These are phyloP conservation scores for Botrytis sinoallii DNA, from an alignment of 2,329 filamentous ascomycete genomes.

Conservation along the genomic window DNA sequence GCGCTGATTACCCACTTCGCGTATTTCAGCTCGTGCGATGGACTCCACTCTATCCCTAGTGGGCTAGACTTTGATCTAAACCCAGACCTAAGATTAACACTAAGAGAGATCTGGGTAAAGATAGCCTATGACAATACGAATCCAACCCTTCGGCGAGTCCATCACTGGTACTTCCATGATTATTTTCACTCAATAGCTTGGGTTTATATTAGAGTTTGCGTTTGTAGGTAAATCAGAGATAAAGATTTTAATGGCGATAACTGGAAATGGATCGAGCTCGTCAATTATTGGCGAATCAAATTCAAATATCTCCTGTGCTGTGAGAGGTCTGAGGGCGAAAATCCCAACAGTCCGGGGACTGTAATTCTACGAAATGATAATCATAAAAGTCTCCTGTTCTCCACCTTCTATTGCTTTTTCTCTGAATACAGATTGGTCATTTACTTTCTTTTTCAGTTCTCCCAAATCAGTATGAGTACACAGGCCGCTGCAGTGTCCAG, in stretches of 20 bases:
- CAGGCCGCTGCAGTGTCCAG: conserved; percentile 3
- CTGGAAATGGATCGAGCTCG: not conserved
- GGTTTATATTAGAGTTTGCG: conserved; percentile 1
- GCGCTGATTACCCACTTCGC: not conserved
- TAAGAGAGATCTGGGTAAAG: not conserved
- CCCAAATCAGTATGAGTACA: conserved; percentile 11
- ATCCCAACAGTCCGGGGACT: not conserved
- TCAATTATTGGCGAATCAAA: not conserved
- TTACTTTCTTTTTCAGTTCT: not conserved
- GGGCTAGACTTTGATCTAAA: not conserved
- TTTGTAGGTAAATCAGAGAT: not conserved
- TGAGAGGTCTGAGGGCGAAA: conserved; percentile 8
- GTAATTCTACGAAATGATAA: not conserved
- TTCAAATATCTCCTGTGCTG: not conserved
- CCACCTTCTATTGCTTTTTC: not conserved
- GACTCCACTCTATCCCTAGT: not conserved
- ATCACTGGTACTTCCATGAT: not conserved
- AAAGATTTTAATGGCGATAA: not conserved
- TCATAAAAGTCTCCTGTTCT: conserved; percentile 7
- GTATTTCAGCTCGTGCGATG: not conserved
- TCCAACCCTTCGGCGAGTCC: not conserved
- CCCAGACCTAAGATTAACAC: not conserved
- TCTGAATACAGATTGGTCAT: not conserved
- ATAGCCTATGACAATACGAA: not conserved
- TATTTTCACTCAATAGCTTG: not conserved